Percentiles rank a stretch among this genome's conserved stretches.
Evolutionary conservation across 108 stramenopile genomes (phyloP).

Genomic region (Conticribra weissflogii): DNA sequence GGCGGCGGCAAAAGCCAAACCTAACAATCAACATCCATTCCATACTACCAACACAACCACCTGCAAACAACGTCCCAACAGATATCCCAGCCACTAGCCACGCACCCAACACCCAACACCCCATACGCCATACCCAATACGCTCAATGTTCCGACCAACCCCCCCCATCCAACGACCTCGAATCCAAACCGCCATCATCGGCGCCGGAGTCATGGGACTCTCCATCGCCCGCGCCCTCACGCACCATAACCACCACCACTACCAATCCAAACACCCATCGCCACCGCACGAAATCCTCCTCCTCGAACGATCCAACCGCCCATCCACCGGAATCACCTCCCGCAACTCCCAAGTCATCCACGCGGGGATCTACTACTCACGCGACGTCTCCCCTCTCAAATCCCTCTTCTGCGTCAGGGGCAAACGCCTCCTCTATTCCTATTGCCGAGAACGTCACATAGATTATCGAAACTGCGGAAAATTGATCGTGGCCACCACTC

Average conservation of each 20-base stretch:
- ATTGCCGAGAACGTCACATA: slow-evolving; percentile 62
- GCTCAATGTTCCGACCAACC: too few species aligned
- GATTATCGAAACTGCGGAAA: slow-evolving; percentile 67
- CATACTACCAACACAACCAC: too few species aligned
- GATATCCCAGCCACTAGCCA: too few species aligned
- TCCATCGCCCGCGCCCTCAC: slow-evolving; percentile 71
- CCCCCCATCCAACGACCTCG: slow-evolving; percentile 30
- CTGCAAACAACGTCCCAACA: too few species aligned
- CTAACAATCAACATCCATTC: too few species aligned
- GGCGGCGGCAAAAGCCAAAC: too few species aligned
- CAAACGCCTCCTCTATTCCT: slow-evolving; percentile 73
- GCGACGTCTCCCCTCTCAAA: slow-evolving; percentile 56
- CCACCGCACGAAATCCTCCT: slow-evolving; percentile 80
- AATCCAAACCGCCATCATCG: slow-evolving; percentile 76
- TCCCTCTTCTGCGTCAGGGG: slow-evolving; percentile 81
- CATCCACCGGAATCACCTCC: slow-evolving; percentile 70
- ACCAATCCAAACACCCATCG: slow-evolving; percentile 60
- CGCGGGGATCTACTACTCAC: slow-evolving; percentile 82
- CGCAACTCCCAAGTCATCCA: slow-evolving; percentile 91
- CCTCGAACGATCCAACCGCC: slow-evolving; percentile 60
- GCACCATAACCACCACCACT: slow-evolving; percentile 56
- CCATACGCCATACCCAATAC: too few species aligned
- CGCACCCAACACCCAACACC: too few species aligned
- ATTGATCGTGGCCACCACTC: slow-evolving; percentile 72
- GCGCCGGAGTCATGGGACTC: slow-evolving; percentile 84